Base-by-base conservation (phyloP, 768 basidiomycete species). In the Auricularia heimuer region DNA sequence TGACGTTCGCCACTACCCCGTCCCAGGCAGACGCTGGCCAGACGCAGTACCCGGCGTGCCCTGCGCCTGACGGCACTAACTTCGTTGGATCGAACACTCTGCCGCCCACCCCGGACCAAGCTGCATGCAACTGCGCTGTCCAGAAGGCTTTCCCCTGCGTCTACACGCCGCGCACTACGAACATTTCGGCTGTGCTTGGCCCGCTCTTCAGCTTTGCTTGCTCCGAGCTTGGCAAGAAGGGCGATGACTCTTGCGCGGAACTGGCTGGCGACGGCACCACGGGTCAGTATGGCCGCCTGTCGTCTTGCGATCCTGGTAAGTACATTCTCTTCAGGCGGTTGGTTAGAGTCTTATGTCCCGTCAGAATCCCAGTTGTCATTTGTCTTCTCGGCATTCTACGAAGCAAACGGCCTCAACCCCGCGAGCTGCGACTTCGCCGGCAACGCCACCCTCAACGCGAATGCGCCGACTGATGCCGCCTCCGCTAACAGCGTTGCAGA, bases 71-170 rank as follows among this genome's bases (percentile, higher is more conserved):
- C 68, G 72, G 79, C n/a, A 80, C 77, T 2, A 44, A 54, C 44
- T 84, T 88, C 74, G 75, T 84, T 54, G 91, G 88, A 39, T 86
- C 86, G 4, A 80, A 80, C 1, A 85, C 79, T 10, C 78, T 96
- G 39, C 94, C 94, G 18, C 85, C 88, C 0, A 97, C 94, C 4
- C 94, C 94, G 2, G 87, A 91, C 73, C 81, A 87, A 62, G 75
- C 80, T 33, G 88, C 87, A n/a, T 97, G 94, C 75, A 75, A 80
- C 64, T 97, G 94, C 73, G 71, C 95, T 69, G 80, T 85, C 73
- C 76, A 75, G 63, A 74, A 74, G 62, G 80, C 80, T 24, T 80
- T 95, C 63, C 82, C 84, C 68, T 97, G 94, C 74, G 80, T 78
- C 67, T 93, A 93, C 71, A 87, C 80, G 6, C 87, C 88, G 33